Conservation (phyloP, 2,329 filamentous ascomycete genomes). For the Pezicula carpinea region DNA sequence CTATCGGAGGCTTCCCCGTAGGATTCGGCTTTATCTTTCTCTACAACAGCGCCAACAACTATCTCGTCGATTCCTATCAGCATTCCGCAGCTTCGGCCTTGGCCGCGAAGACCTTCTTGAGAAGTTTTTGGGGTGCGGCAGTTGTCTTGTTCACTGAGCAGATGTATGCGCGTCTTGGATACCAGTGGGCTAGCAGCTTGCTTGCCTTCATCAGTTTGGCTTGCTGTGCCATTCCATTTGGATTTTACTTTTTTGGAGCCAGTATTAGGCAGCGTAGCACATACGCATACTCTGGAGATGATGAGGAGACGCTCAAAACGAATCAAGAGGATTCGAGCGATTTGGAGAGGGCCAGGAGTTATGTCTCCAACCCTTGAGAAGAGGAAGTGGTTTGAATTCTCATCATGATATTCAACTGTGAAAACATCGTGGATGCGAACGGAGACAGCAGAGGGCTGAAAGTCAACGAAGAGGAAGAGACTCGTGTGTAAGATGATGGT, state of each 20-base stretch:
- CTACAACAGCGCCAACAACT: constrained; percentile 56
- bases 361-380: constrained; percentile 20
- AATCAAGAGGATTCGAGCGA: constrained; percentile 10
- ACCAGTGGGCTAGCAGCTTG: constrained; percentile 72
- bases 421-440: too few relatives aligned
- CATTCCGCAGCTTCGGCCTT: constrained; percentile 76
- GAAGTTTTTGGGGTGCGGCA: constrained; percentile 74
- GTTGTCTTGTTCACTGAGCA: constrained; percentile 77
- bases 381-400: not conserved
- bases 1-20: constrained; percentile 51
- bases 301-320: constrained; percentile 32
- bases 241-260: constrained; percentile 76
- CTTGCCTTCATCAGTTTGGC: constrained; percentile 70
- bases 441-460: not conserved
- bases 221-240: constrained; percentile 77
- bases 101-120: constrained; percentile 75
- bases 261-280: constrained; percentile 63
- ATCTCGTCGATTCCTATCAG: constrained; percentile 59
- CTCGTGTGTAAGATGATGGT: not conserved
- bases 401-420: not conserved
- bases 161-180: constrained; percentile 69
- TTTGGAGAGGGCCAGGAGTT: constrained; percentile 20
- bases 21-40: constrained; percentile 64
- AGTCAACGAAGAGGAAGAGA: not conserved
- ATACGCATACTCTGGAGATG: constrained; percentile 66